Percentiles rank a stretch among this genome's conserved stretches.
Evolutionary conservation across 148 eudicot species (phyloP).

Genomic region (Camellia granthamiana): DNA sequence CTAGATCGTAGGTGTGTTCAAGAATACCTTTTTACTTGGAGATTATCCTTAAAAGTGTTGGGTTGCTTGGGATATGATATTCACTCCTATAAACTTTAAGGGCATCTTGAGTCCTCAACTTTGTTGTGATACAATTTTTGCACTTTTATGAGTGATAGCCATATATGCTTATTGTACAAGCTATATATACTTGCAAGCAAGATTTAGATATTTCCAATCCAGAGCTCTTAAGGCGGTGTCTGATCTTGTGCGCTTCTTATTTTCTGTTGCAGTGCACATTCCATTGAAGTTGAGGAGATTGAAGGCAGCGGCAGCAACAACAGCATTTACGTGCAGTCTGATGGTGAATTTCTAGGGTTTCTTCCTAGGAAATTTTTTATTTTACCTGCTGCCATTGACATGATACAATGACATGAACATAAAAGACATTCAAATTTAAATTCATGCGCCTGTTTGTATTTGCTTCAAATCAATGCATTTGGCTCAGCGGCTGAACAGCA

Average conservation of each 20-base stretch:
- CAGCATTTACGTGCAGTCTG: conserved; percentile 71
- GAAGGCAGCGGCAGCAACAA: conserved; percentile 24
- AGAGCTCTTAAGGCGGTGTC: not conserved
- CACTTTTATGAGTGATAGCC: not conserved
- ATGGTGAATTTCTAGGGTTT: conserved; percentile 89
- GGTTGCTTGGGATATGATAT: not conserved
- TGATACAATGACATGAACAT: conserved; percentile 51
- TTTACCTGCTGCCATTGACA: conserved; percentile 72
- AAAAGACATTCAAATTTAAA: not conserved
- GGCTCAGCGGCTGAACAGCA: not conserved
- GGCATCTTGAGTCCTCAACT: not conserved
- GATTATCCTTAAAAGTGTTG: not conserved
- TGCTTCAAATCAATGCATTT: not conserved
- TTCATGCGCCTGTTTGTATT: not conserved
- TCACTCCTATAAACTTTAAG: not conserved
- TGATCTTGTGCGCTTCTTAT: conserved; percentile 10
- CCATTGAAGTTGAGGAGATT: conserved; percentile 75
- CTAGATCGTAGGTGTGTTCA: not conserved
- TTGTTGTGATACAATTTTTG: not conserved
- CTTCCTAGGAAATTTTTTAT: conserved; percentile 74
- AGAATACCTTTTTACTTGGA: not conserved
- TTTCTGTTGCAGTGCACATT: conserved; percentile 48
- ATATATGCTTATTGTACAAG: not conserved
- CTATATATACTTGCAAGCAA: not conserved
- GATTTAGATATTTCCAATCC: not conserved